Base-by-base conservation (phyloP, 1,284 basidiomycete species). In the Leccinum proliferum region DNA sequence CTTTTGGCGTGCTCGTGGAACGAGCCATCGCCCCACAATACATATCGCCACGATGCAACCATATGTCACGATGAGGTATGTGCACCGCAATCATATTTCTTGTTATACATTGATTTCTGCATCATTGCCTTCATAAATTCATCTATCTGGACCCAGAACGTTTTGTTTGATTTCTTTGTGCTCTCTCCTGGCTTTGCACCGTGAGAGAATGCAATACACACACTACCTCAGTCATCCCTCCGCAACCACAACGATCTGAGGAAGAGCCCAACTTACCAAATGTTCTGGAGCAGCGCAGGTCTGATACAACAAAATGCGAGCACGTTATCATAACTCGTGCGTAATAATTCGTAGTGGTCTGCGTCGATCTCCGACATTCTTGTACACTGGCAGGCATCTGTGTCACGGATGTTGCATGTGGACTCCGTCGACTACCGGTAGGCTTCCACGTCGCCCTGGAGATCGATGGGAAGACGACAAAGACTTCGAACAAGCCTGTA, bases 31-130 rank as follows among this genome's bases (percentile, higher is more conserved):
- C 46, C 87, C 88, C 1, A 81, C 83, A 9, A 88, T 90, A 67
- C 82, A 85, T 72, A 87, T 91, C 72, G 78, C 85, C 52, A 81
- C 81, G 10, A 79, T 82, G 68, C 84, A 87, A 68, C 83, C 92
- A 39, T 37, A 37, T 37, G 12, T 41, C 39, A 41, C 39, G 14
- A 41, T 41, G 39, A 39, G 37, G 37, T 39, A 39, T 14, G 37
- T 39, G 37, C 37, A 39, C 37, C 37, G 37, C 37, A 39, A 39
- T 21, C 21, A 21, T 39, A 39, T 39, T 39, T 39, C 12, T 39
- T 14, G 37, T 39, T 39, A 39, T 39, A 0, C 37, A 14, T 39
- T 5, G 5, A 46, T 46, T 46, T n/a, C n/a, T 43, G 41, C 15
- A 46, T 6, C 29, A 29, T 29, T 14, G 12, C 37, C 39, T 15